Evolutionary conservation across 352 stramenopile species (phyloP).

Genomic region (Phytophthora pinifolia): DNA sequence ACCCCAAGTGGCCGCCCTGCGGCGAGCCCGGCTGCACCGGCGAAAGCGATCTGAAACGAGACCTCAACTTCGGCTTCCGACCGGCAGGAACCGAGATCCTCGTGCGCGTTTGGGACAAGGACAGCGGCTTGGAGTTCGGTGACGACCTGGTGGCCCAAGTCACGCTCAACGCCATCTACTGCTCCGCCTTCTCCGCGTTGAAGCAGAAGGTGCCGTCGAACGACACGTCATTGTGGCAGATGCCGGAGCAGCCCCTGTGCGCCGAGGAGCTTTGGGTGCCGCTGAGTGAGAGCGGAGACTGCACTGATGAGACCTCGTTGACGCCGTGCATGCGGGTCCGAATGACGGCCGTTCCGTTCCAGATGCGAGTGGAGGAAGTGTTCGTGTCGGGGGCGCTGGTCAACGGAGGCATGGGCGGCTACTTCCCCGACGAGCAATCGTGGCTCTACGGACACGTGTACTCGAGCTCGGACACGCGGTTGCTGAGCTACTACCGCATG

Average conservation of each 20-base stretch:
- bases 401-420: slow-evolving; percentile 72
- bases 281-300: slow-evolving; percentile 38
- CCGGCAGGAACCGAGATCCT: slow-evolving; percentile 74
- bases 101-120: slow-evolving; percentile 73
- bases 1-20: slow-evolving; percentile 77
- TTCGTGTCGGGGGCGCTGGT: slow-evolving; percentile 53
- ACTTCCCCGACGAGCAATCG: slow-evolving; percentile 56
- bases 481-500: slow-evolving; percentile 85
- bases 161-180: slow-evolving; percentile 80
- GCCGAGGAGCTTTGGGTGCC: slow-evolving; percentile 81
- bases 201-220: slow-evolving; percentile 47
- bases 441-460: slow-evolving; percentile 74
- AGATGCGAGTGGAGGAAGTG: slow-evolving; percentile 65
- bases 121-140: slow-evolving; percentile 86
- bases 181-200: slow-evolving; percentile 62
- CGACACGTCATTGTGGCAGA: slow-evolving; percentile 64
- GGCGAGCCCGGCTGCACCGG: slow-evolving; percentile 40
- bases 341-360: slow-evolving; percentile 75
- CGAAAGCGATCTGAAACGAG: slow-evolving; percentile 48
- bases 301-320: slow-evolving; percentile 13
- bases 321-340: slow-evolving; percentile 71
- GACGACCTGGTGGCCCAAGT: slow-evolving; percentile 82
- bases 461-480: slow-evolving; percentile 57
- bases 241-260: slow-evolving; percentile 65
- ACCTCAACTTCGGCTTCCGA: slow-evolving; percentile 87